phyloP scores from a whole-genome alignment of 495 filamentous ascomycete genomes.

The Hapsidospora chrysogenum region DNA sequence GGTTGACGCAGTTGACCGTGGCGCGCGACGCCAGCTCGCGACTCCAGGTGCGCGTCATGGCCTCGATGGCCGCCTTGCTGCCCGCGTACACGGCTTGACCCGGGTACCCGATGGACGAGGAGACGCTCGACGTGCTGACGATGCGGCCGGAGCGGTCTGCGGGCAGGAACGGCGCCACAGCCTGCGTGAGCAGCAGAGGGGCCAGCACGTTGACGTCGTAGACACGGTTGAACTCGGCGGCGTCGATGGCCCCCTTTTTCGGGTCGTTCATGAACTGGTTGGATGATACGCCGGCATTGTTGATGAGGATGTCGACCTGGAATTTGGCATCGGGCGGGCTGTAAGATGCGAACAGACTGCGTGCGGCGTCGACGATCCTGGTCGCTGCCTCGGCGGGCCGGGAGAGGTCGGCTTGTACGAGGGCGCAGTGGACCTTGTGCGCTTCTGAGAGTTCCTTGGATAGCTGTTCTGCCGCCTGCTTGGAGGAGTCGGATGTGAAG shows the following conservation, averaged over 20 bases:
- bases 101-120: slow-evolving; percentile 48
- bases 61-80: slow-evolving; percentile 76
- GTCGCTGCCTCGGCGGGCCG: slow-evolving; percentile 8
- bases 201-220: slow-evolving; percentile 78
- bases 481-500: slow-evolving; percentile 40
- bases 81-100: slow-evolving; percentile 70
- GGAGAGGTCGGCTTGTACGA: slow-evolving; percentile 29
- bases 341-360: slow-evolving; percentile 13
- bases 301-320: slow-evolving; percentile 58
- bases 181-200: slow-evolving; percentile 65
- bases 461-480: slow-evolving; percentile 10
- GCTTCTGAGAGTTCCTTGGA: slow-evolving; percentile 21
- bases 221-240: slow-evolving; percentile 47
- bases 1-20: slow-evolving; percentile 82
- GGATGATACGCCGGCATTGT: slow-evolving; percentile 5
- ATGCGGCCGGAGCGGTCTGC: slow-evolving; percentile 59
- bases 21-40: slow-evolving; percentile 60
- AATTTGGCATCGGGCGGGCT: slow-evolving; percentile 18
- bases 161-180: slow-evolving; percentile 52
- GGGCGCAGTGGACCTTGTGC: slow-evolving; percentile 19
- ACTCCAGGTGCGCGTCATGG: slow-evolving; percentile 85
- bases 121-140: slow-evolving; percentile 59
- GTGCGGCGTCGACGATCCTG: slow-evolving; percentile 15
- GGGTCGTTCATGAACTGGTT: slow-evolving; percentile 42
- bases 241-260: slow-evolving; percentile 12